These are phyloP conservation scores for Saccharomycopsis fibuligera DNA, from an alignment of 805 yeast genomes.

Conservation along the genomic window DNA sequence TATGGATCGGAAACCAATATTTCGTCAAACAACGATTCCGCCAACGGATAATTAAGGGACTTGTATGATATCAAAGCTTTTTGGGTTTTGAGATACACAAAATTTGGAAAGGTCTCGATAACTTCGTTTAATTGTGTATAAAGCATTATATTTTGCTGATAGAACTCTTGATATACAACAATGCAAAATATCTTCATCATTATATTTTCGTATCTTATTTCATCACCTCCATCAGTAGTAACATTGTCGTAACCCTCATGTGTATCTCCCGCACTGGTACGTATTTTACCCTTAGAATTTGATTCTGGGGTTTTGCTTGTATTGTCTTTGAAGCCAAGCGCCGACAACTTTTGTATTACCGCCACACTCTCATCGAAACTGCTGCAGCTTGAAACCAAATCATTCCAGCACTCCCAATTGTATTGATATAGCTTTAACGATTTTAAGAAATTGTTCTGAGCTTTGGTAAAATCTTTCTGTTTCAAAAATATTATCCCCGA, in stretches of 20 bases:
- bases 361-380: conserved; percentile 54
- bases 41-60: conserved; percentile 74
- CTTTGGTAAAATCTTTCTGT: conserved; percentile 53
- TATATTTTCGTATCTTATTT: conserved; percentile 18
- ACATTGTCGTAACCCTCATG: neutral
- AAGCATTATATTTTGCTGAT: conserved; percentile 55
- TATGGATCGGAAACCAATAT: conserved; percentile 72
- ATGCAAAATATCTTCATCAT: conserved; percentile 58
- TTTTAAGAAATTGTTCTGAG: conserved; percentile 52
- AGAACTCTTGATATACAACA: conserved; percentile 69
- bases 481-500: conserved; percentile 62
- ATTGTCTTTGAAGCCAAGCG: neutral
- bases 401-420: conserved; percentile 94
- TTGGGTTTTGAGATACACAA: conserved; percentile 71
- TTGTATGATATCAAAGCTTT: conserved; percentile 78
- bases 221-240: neutral
- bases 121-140: conserved; percentile 45
- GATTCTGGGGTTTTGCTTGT: neutral
- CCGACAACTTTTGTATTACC: conserved; percentile 31
- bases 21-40: conserved; percentile 74
- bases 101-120: conserved; percentile 56
- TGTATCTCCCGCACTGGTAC: too few species aligned
- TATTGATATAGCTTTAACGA: conserved; percentile 68
- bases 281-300: too few species aligned
- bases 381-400: conserved; percentile 55